phyloP scores from a whole-genome alignment of 1,284 basidiomycete genomes.

The Malassezia arunalokei region DNA sequence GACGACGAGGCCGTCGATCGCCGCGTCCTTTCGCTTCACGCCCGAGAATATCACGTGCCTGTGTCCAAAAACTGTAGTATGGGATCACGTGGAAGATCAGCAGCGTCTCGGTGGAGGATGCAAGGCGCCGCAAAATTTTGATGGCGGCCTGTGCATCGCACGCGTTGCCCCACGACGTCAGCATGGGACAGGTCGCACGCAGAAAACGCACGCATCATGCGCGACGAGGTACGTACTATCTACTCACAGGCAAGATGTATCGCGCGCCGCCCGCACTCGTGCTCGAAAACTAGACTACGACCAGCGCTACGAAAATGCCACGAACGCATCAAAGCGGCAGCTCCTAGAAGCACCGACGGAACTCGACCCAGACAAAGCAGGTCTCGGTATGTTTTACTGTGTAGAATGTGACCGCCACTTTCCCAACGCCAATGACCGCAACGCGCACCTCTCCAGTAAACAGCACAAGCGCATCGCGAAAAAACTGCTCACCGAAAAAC shows the following conservation, averaged over 20 bases:
- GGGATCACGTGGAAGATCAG: slow-evolving; percentile 2
- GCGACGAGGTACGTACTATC: slow-evolving; percentile 23
- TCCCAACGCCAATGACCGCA: slow-evolving; percentile 33
- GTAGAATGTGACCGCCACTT: slow-evolving; percentile 44
- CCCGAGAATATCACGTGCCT: slow-evolving; percentile 6
- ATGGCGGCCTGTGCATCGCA: neutral
- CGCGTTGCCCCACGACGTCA: neutral
- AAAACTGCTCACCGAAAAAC: slow-evolving; percentile 33
- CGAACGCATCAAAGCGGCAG: slow-evolving; percentile 26
- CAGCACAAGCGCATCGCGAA: slow-evolving; percentile 42
- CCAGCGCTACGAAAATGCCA: slow-evolving; percentile 39
- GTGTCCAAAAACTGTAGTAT: slow-evolving; percentile 3
- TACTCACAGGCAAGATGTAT: slow-evolving; percentile 24
- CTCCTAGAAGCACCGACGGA: slow-evolving; percentile 32
- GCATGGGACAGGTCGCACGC: slow-evolving; percentile 37
- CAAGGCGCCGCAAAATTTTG: neutral
- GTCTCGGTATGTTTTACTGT: slow-evolving; percentile 45
- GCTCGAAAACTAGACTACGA: slow-evolving; percentile 43
- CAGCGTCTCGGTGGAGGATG: neutral
- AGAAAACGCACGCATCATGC: slow-evolving; percentile 43
- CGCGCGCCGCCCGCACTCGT: slow-evolving; percentile 39
- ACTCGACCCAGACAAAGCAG: slow-evolving; percentile 42
- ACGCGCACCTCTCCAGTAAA: slow-evolving; percentile 36
- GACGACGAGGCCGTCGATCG: neutral
- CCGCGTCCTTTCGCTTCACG: slow-evolving; percentile 1